phyloP scores from a whole-genome alignment of 495 filamentous ascomycete species.

The Aspergillus steynii region DNA sequence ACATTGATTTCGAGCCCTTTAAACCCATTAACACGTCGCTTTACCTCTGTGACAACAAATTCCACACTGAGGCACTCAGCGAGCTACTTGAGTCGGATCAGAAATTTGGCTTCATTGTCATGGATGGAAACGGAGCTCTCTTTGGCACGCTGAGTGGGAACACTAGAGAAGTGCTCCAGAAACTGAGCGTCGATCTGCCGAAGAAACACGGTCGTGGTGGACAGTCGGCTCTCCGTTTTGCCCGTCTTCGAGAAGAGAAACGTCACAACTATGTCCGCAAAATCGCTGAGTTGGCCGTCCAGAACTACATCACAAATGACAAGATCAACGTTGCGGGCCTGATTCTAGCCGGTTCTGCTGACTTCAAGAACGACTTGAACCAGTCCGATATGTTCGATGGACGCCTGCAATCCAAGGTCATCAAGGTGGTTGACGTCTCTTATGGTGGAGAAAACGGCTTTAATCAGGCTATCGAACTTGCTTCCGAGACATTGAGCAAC shows the following conservation, averaged over 20 bases:
- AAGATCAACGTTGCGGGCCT: constrained; percentile 96
- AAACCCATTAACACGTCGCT: constrained; percentile 99
- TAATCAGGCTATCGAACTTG: constrained; percentile 97
- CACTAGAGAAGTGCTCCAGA: constrained; percentile 94
- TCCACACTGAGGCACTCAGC: constrained; percentile 95
- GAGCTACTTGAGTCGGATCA: constrained; percentile 97
- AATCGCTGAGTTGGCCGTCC: constrained; percentile 94
- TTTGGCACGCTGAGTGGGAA: constrained; percentile 97
- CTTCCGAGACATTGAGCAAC: constrained; percentile 93
- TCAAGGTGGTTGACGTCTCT: constrained; percentile 98
- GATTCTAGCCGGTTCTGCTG: constrained; percentile 93
- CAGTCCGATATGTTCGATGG: constrained; percentile 96
- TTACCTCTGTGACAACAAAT: constrained; percentile 99
- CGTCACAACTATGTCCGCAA: constrained; percentile 99
- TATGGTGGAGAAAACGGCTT: constrained; percentile 99
- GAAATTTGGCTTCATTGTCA: constrained; percentile 98
- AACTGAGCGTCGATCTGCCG: constrained; percentile 93
- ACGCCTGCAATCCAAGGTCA: constrained; percentile 89
- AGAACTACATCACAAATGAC: constrained; percentile 97
- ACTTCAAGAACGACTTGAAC: constrained; percentile 99
- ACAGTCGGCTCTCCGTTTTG: constrained; percentile 98
- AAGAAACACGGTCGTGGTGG: constrained; percentile 99
- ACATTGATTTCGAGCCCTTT: constrained; percentile 99
- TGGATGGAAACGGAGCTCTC: constrained; percentile 97
- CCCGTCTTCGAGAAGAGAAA: constrained; percentile 98